A percentile compares a stretch with the other conserved stretches of the same genome.
These are phyloP conservation scores for Austroboletus eburneus DNA, from an alignment of 768 basidiomycete genomes.

Conservation along the genomic window DNA sequence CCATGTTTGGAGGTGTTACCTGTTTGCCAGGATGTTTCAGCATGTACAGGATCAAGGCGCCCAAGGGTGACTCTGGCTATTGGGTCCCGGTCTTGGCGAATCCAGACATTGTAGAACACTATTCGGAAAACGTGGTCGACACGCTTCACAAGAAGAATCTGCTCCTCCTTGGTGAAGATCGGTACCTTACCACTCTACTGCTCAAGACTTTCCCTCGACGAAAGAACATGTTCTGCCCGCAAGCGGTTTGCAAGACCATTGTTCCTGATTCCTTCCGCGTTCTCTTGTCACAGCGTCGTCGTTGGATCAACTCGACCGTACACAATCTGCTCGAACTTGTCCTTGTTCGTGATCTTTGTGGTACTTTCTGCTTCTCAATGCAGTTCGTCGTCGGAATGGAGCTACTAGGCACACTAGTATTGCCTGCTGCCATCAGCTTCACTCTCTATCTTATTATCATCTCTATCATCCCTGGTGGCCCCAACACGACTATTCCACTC, in stretches of 20 bases:
- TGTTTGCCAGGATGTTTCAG: constrained; percentile 99
- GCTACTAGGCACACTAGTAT: constrained; percentile 89
- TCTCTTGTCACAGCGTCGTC: constrained; percentile 90
- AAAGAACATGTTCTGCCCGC: constrained; percentile 98
- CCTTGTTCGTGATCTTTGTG: constrained; percentile 95
- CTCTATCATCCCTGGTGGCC: constrained; percentile 76
- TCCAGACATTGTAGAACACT: constrained; percentile 97
- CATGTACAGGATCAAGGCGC: constrained; percentile 99
- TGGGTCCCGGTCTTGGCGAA: constrained; percentile 99
- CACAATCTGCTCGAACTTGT: constrained; percentile 96
- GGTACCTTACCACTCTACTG: constrained; percentile 95
- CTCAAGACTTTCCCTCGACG: constrained; percentile 99
- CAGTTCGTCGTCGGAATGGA: constrained; percentile 99
- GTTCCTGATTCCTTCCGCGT: constrained; percentile 96
- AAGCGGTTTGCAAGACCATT: constrained; percentile 98
- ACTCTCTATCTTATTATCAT: constrained; percentile 90
- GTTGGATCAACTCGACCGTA: constrained; percentile 99
- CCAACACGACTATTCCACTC: constrained; percentile 84
- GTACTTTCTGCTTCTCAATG: constrained; percentile 99
- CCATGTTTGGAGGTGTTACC: constrained; percentile 99
- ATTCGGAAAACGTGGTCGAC: constrained; percentile 99
- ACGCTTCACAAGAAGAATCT: constrained; percentile 99
- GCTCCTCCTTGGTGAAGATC: constrained; percentile 96
- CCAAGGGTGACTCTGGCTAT: constrained; percentile 93
- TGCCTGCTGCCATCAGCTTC: constrained; percentile 97